Base-by-base conservation (phyloP, 768 basidiomycete genomes). In the Collybia sordida region DNA sequence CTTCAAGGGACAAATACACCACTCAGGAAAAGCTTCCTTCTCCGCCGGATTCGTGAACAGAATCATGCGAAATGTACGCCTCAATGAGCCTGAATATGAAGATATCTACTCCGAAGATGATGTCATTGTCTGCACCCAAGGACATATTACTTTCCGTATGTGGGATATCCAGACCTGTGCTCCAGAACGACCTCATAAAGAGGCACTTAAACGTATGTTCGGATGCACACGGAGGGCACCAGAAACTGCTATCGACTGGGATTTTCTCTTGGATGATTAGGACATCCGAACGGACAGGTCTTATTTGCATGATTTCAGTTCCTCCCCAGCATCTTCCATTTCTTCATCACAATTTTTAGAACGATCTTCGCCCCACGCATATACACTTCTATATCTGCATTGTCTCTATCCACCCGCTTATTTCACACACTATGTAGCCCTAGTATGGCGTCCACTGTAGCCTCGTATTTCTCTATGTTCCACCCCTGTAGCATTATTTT, bases 21-120 rank as follows among this genome's bases (percentile, higher is more conserved):
- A 79, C 57, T 66, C 74, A 12, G 78, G 79, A 41, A 78, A 71
- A 52, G 70, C 77, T 4, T 64, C 72, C 6, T 85, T 83, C 65
- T 91, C 88, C 18, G 75, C 86, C 7, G 88, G 87, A 36, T 90
- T 91, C 67, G 66, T 80, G 45, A 89, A 90, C 65, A 79, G 80
- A 52, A 82, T 91, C 49, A 67, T 82, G 62, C 67, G 61, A 36
- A 80, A 83, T 50, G 76, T 75, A 37, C 71, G 71, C 34, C 54
- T 83, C 23, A 81, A 81, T 58, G 73, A 72, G 38, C 57, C 64
- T 14, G 59, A 64, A 17, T 59, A 66, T 31, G 64, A 68, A 31
- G 67, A 66, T 6, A 48, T 50, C 8, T 61, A 63, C 55, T 68
- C 72, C 42, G 77, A 78, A 49, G 88, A 90, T 60, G 79, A 83